Percentiles rank a stretch among this genome's conserved stretches.
Evolutionary conservation across 2,329 filamentous ascomycete species (phyloP).

Genomic region (Achaetomium macrosporum): DNA sequence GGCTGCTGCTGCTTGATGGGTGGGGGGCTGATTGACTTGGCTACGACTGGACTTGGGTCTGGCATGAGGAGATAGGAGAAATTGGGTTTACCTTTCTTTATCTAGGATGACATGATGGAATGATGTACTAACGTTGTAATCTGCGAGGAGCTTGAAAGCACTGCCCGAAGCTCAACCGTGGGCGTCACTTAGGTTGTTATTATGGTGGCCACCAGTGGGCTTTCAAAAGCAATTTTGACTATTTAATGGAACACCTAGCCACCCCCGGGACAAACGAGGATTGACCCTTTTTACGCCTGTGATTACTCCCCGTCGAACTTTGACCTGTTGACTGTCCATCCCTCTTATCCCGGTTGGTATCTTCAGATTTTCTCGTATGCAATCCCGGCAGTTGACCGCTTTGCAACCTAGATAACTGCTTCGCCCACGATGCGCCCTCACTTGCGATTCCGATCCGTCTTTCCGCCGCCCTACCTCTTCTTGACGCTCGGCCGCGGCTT

Average conservation of each 20-base stretch:
- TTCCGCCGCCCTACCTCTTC: constrained; percentile 44
- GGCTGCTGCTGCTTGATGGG: constrained; percentile 25
- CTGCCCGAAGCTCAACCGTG: constrained; percentile 4
- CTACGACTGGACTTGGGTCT: too few relatives aligned
- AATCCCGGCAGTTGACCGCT: too few relatives aligned
- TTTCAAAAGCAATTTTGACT: not conserved
- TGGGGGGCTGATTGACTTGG: not conserved
- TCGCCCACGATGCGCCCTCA: not conserved
- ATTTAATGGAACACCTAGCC: too few relatives aligned
- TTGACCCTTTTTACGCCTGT: not conserved
- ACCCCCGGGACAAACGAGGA: too few relatives aligned
- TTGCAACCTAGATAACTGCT: too few relatives aligned
- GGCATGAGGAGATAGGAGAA: not conserved
- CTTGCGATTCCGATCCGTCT: not conserved
- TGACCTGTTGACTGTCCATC: not conserved
- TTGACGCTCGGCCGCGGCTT: constrained; percentile 55
- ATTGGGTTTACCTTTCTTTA: not conserved
- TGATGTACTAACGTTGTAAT: constrained; percentile 4
- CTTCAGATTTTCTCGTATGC: too few relatives aligned
- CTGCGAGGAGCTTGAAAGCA: not conserved
- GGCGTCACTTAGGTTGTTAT: not conserved
- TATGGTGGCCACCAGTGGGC: not conserved
- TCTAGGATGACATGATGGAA: not conserved
- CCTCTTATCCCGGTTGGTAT: not conserved
- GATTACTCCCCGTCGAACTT: not conserved